Evolutionary conservation across 805 yeast genomes (phyloP).

Genomic region (Yamadazyma takamatsuzukensis): DNA sequence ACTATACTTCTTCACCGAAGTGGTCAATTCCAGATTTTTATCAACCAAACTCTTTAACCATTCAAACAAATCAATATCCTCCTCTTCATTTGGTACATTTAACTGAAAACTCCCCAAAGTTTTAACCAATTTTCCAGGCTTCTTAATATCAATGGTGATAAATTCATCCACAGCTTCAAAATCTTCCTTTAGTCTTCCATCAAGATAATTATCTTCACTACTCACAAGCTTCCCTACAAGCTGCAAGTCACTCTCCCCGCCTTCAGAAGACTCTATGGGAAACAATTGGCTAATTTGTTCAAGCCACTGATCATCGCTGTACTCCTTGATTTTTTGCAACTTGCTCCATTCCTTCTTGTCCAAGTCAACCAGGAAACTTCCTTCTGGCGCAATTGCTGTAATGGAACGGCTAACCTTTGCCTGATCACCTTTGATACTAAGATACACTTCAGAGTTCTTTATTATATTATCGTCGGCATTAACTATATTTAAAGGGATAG

Average conservation of each 20-base stretch:
- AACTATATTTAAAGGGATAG: slow-evolving; percentile 10
- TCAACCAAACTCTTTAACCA: slow-evolving; percentile 18
- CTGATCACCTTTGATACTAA: slow-evolving; percentile 2
- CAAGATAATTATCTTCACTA: slow-evolving; percentile 19
- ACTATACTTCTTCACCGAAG: slow-evolving; percentile 1
- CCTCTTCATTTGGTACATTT: slow-evolving; percentile 16
- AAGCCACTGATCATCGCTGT: slow-evolving; percentile 1
- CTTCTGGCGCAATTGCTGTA: slow-evolving; percentile 11
- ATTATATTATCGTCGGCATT: slow-evolving; percentile 6
- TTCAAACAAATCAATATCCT: slow-evolving; percentile 19
- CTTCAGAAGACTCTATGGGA: background rate
- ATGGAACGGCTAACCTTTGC: slow-evolving; percentile 3
- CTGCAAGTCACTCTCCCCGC: slow-evolving; percentile 1
- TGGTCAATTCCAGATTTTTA: too few species aligned
- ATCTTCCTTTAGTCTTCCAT: slow-evolving; percentile 20
- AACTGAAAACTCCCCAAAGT: slow-evolving; percentile 24
- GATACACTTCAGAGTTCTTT: slow-evolving; percentile 5
- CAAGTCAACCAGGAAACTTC: slow-evolving; percentile 4
- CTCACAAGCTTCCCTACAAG: slow-evolving; percentile 17
- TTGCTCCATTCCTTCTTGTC: slow-evolving; percentile 2
- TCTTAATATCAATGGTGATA: slow-evolving; percentile 18
- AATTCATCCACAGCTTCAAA: slow-evolving; percentile 17
- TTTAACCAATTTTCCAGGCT: slow-evolving; percentile 20
- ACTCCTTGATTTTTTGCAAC: slow-evolving; percentile 1
- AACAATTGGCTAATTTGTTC: slow-evolving; percentile 8